phyloP scores from a whole-genome alignment of 1,284 basidiomycete genomes.

The Coniferiporia weirii region DNA sequence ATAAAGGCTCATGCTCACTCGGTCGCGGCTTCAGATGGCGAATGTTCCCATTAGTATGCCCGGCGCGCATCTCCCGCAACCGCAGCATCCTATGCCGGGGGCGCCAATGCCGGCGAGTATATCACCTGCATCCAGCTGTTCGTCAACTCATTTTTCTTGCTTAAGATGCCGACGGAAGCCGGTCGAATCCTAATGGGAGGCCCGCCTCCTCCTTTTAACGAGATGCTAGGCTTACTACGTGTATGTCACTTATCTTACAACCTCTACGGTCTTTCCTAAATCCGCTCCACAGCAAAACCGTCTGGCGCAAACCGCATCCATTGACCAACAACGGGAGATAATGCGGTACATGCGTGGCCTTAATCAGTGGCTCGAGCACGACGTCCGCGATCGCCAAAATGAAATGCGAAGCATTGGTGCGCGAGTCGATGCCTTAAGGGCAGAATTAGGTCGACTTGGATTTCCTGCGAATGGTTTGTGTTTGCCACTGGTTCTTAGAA shows the following conservation, averaged over 20 bases:
- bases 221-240: conserved; percentile 55
- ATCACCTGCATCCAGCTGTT: neutral
- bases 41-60: conserved; percentile 1
- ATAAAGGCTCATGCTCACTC: neutral
- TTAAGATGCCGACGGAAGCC: conserved; percentile 19
- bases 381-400: conserved; percentile 67
- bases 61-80: neutral
- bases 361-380: conserved; percentile 69
- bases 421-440: conserved; percentile 54
- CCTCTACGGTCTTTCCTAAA: conserved; percentile 5
- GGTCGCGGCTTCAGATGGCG: neutral
- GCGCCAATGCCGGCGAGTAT: conserved; percentile 3
- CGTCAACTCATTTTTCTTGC: neutral
- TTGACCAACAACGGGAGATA: conserved; percentile 71
- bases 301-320: conserved; percentile 61
- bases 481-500: neutral
- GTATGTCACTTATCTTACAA: conserved; percentile 33
- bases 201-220: conserved; percentile 18
- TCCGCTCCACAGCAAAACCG: conserved; percentile 57
- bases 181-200: neutral
- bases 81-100: neutral
- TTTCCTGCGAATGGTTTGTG: conserved; percentile 27
- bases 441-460: conserved; percentile 39
- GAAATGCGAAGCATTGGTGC: conserved; percentile 62
- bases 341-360: conserved; percentile 69